Percentiles rank a stretch among this genome's conserved stretches.
These are phyloP conservation scores for Aspergillus sp. DNA, from an alignment of 2,329 filamentous ascomycete species.

Conservation along the genomic window DNA sequence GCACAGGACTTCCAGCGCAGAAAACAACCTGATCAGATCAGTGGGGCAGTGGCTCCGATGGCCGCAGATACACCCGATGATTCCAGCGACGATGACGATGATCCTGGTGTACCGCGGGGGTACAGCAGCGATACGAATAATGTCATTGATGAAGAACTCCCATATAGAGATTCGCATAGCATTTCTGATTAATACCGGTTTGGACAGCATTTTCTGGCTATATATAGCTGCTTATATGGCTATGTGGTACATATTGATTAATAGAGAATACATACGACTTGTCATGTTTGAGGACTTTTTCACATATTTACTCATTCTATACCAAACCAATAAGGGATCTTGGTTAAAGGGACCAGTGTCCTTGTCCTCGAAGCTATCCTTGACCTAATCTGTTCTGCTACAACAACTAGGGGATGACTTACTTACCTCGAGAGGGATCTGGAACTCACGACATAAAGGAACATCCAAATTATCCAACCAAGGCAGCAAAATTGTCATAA, in stretches of 20 bases:
- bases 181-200: background rate
- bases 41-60: slow-evolving; percentile 32
- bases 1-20: slow-evolving; percentile 89
- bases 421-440: no score
- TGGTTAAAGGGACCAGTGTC: no score
- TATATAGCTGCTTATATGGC: background rate
- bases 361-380: no score
- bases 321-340: no score
- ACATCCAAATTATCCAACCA: no score
- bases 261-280: slow-evolving; percentile 9
- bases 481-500: no score
- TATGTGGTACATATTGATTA: slow-evolving; percentile 7
- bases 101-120: slow-evolving; percentile 10
- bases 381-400: no score
- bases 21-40: slow-evolving; percentile 51
- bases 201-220: background rate
- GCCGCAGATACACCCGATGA: slow-evolving; percentile 36
- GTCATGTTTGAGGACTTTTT: no score
- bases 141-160: slow-evolving; percentile 17
- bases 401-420: no score
- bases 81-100: slow-evolving; percentile 39
- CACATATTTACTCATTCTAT: no score
- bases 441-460: no score
- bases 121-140: slow-evolving; percentile 12
- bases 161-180: slow-evolving; percentile 7